Conservation (phyloP, 2,329 filamentous ascomycete genomes). For the Paracorniculantispora psalliotae region DNA sequence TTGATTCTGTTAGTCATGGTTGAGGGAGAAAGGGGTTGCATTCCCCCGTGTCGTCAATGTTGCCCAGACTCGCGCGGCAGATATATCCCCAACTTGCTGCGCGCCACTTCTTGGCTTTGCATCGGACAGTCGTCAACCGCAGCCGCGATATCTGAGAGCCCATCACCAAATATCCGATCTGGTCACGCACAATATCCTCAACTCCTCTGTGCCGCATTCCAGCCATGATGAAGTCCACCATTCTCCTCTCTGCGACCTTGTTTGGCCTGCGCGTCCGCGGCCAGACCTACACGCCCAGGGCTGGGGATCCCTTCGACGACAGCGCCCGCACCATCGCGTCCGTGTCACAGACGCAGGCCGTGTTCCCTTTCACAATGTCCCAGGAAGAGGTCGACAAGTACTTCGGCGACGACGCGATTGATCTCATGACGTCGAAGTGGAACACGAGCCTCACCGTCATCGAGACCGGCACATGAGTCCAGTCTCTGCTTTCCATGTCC, state of each 20-base stretch:
- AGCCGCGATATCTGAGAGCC: no score
- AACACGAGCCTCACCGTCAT: background rate
- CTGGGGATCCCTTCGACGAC: background rate
- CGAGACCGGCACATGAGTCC: background rate
- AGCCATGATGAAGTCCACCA: background rate
- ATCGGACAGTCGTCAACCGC: no score
- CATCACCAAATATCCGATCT: background rate
- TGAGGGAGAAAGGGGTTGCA: no score
- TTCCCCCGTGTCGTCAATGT: no score
- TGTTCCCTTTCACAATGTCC: background rate
- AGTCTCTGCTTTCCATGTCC: background rate
- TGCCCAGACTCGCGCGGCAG: no score
- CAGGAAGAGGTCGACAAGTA: background rate
- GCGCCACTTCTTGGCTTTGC: no score
- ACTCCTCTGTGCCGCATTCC: background rate
- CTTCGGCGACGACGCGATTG: background rate
- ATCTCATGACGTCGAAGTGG: background rate
- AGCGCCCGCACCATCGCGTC: background rate
- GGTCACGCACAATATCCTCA: background rate
- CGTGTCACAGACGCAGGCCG: background rate
- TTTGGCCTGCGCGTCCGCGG: background rate
- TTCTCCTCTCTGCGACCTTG: background rate
- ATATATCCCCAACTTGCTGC: no score
- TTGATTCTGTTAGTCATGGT: background rate
- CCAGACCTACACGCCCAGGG: background rate